Conservation (phyloP, 163 green algal species). For the Chlamydomonas reinhardtii region DNA sequence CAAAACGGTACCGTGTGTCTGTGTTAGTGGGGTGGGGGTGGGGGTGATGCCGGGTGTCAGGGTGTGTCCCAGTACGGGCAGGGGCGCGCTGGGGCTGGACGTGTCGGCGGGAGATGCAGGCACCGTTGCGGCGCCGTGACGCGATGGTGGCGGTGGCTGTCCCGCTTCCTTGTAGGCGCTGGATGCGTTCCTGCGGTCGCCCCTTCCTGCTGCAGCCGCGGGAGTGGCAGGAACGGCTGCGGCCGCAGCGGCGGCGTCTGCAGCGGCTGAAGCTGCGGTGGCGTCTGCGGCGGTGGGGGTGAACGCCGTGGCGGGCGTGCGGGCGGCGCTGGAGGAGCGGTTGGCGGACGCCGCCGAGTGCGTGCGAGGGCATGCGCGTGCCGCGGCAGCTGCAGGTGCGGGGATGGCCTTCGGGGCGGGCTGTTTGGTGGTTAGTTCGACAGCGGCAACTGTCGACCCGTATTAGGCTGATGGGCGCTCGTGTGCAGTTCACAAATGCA, state of each 20-base stretch:
- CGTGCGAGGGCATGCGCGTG: neutral
- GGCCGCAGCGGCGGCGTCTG: neutral
- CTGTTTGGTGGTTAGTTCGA: neutral
- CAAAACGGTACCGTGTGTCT: too few relatives aligned
- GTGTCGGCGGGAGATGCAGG: too few relatives aligned
- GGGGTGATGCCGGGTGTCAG: too few relatives aligned
- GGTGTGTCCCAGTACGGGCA: too few relatives aligned
- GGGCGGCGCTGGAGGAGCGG: neutral
- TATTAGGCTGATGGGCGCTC: too few relatives aligned
- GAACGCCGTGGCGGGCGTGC: neutral
- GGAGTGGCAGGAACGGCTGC: neutral
- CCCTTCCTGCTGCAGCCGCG: neutral
- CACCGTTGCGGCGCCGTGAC: too few relatives aligned
- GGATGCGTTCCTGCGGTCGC: slow-evolving; percentile 1
- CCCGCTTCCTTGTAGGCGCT: slow-evolving; percentile 28
- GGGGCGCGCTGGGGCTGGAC: too few relatives aligned
- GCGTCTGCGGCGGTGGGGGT: neutral
- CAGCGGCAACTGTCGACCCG: too few relatives aligned
- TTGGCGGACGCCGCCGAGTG: neutral
- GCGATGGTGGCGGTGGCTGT: too few relatives aligned
- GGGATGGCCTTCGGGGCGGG: neutral
- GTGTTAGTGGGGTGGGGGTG: too few relatives aligned
- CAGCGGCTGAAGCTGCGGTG: neutral
- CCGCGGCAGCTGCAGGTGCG: slow-evolving; percentile 17
- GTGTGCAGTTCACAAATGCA: too few relatives aligned